A percentile compares a stretch with the other conserved stretches of the same genome.
These are phyloP conservation scores for Fraxinus paxiana DNA, from an alignment of 305 asterid genomes.

Conservation along the genomic window DNA sequence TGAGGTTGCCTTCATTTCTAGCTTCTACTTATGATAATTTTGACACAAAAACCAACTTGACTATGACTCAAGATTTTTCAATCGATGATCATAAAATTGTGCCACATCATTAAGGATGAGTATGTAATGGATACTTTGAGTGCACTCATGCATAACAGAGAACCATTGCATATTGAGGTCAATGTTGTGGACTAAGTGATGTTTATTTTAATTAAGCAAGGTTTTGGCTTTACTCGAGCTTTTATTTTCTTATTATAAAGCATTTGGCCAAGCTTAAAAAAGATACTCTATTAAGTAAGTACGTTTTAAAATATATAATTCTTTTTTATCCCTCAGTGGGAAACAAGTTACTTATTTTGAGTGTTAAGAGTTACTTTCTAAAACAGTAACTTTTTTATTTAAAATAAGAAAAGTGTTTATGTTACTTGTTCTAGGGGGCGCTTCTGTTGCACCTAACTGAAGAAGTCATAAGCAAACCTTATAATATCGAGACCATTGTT, in stretches of 20 bases:
- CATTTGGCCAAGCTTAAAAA: neutral
- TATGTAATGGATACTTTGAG: neutral
- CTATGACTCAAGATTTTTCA: neutral
- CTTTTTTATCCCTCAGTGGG: neutral
- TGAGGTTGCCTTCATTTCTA: constrained; percentile 53
- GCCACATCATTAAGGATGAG: neutral
- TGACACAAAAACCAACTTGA: neutral
- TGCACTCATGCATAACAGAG: neutral
- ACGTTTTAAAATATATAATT: neutral
- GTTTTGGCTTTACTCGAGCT: neutral
- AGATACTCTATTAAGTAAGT: neutral
- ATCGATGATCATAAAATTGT: neutral
- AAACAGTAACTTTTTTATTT: neutral
- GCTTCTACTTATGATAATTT: constrained; percentile 10
- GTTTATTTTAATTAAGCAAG: neutral
- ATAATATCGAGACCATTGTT: neutral
- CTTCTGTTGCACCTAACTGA: neutral
- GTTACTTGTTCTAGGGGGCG: neutral
- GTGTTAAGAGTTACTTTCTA: neutral
- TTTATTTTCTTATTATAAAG: neutral
- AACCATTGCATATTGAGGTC: neutral
- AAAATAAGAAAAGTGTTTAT: neutral
- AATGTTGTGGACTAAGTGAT: neutral
- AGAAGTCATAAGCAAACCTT: neutral
- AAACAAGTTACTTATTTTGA: neutral